Base-by-base conservation (phyloP, 2,329 filamentous ascomycete genomes). In the Arthrinium puccinioides region DNA sequence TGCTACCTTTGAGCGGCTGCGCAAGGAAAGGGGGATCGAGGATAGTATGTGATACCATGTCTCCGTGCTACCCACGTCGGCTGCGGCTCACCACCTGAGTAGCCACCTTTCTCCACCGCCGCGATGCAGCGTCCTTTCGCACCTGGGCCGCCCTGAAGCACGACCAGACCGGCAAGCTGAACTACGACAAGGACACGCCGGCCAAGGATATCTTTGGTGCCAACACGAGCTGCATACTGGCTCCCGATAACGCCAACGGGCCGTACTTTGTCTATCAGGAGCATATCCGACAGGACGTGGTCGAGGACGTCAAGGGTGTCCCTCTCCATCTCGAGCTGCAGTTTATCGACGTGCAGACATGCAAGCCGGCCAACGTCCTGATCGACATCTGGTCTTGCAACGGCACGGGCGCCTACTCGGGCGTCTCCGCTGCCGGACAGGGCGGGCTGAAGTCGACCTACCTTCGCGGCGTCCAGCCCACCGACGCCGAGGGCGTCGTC, bases 361-460 rank as follows among this genome's bases (percentile, higher is more conserved):
- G 67, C 52, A 50, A 55, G 33, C 59, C 64, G 2, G 51, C 53
- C 2, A 51, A 56, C 8, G 55, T 64, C 4, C 43, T 63, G 13
- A 54, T 67, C 26, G 66, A 69, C 43, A 62, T 67, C 30, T 70
- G 66, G 66, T 56, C 64, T 26, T 66, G 63, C 52, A 69, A 69
- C 44, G 59, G 63, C 26, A 68, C 62, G 1, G 66, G 67, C 28
- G 54, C 57, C 14, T 70, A 70, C 55, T 64, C 59, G 34, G 54
- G 57, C 20, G 54, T 60, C 32, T 47, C 39, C 32, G 47, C 45
- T 11, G 39, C 40, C 3, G 46, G 51, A 41, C 37, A 61, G 51
- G 49, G 49, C 37, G 62, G 60, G 2, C 44, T 63, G 34, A 55
- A 57, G n/a, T 58, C 59, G 2, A 70, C 65, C 11, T 72, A 60